Conservation (phyloP, 2,329 filamentous ascomycete species). For the Stachybotrys echinatus region DNA sequence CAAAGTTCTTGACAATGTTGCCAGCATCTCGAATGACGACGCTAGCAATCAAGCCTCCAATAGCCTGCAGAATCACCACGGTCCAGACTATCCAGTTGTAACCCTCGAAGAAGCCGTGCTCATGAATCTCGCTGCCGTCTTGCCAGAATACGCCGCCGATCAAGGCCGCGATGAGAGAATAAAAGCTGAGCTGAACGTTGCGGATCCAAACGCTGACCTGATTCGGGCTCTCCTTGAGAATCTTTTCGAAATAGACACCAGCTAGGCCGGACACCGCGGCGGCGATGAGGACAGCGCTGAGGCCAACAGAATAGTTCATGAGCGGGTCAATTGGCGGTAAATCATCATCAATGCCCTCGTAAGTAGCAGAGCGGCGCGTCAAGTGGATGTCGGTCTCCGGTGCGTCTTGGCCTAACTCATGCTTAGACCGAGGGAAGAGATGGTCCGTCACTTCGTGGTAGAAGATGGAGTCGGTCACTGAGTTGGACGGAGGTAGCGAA, state of each 20-base stretch:
- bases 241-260: constrained; percentile 84
- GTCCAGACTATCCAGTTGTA: constrained; percentile 92
- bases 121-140: constrained; percentile 77
- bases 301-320: constrained; percentile 75
- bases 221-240: constrained; percentile 76
- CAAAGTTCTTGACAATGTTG: constrained; percentile 91
- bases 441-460: constrained; percentile 59
- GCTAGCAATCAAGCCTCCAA: constrained; percentile 72
- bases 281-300: constrained; percentile 72
- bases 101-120: constrained; percentile 87
- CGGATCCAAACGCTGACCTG: constrained; percentile 84
- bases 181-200: constrained; percentile 92
- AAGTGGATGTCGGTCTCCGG: constrained; percentile 16
- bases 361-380: constrained; percentile 73
- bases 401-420: constrained; percentile 61
- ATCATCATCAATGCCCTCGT: constrained; percentile 75
- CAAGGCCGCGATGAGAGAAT: constrained; percentile 84
- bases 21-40: constrained; percentile 35
- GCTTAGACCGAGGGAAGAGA: constrained; percentile 74
- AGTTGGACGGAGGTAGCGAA: constrained; percentile 62
- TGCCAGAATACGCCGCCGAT: constrained; percentile 82
- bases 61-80: constrained; percentile 75
- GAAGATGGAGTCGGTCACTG: constrained; percentile 51
- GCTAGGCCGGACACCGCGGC: constrained; percentile 79
- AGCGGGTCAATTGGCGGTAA: constrained; percentile 38